Conservation (phyloP, 768 basidiomycete species). For the Lentinula boryana region DNA sequence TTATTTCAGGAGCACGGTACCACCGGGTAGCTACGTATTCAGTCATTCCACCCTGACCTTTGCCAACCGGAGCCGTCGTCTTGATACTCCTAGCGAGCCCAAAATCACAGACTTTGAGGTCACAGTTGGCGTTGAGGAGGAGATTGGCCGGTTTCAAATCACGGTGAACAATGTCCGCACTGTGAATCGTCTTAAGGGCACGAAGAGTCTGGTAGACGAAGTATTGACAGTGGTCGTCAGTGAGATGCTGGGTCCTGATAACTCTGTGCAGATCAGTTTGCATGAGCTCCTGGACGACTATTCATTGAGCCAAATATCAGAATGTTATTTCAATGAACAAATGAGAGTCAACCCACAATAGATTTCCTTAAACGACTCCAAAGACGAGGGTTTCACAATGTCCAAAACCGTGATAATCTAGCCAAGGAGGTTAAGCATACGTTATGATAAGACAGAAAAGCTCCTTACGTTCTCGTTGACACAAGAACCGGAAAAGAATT, state of each 20-base stretch:
- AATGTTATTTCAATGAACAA: background rate
- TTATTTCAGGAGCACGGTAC: slow-evolving; percentile 52
- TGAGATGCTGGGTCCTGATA: slow-evolving; percentile 58
- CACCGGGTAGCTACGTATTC: slow-evolving; percentile 77
- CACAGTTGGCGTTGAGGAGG: slow-evolving; percentile 84
- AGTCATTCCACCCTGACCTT: slow-evolving; percentile 68
- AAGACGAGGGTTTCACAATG: slow-evolving; percentile 74
- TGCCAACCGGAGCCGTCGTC: slow-evolving; percentile 38
- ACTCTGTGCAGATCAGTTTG: slow-evolving; percentile 90
- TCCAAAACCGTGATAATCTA: slow-evolving; percentile 92
- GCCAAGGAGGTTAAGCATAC: background rate
- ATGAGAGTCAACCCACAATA: slow-evolving; percentile 47
- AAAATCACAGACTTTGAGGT: slow-evolving; percentile 87
- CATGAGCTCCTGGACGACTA: slow-evolving; percentile 84
- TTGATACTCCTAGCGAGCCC: slow-evolving; percentile 70
- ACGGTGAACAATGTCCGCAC: slow-evolving; percentile 74
- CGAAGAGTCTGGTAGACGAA: slow-evolving; percentile 82
- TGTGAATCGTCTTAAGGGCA: slow-evolving; percentile 86
- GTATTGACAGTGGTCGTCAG: slow-evolving; percentile 30
- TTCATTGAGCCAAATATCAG: background rate
- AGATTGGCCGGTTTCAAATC: slow-evolving; percentile 86
- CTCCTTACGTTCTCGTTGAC: slow-evolving; percentile 70
- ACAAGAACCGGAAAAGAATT: slow-evolving; percentile 76
- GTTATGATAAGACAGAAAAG: background rate
- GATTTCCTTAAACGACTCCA: slow-evolving; percentile 81